Evolutionary conservation across 257 asterid species (phyloP), one percentile per base, ranked within the genome.

Genomic region (Jaltomata sinuosa): DNA sequence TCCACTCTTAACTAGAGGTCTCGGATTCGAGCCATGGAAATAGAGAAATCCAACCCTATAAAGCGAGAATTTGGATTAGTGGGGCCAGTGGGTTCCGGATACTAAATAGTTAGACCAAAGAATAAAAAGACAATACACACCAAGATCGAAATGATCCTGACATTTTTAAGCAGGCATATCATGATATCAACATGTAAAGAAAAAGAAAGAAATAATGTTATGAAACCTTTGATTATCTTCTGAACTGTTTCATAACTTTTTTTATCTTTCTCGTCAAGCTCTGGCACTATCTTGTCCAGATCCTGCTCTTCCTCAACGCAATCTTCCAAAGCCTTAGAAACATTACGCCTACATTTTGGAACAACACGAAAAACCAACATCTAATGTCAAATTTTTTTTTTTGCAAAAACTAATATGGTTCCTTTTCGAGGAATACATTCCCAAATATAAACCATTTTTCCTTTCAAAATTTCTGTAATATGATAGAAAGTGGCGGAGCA

Each of bases 191-290:
- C 55, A 40, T n/a, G 16, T 62, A 57, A 11, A 79, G 18, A 38
- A 16, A 47, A 42, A 32, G 9, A 65, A 64, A 83, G 54, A 54
- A 16, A 69, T 5, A 25, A 53, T 40, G 80, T 7, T 36, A 16
- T 59, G 79, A 16, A 72, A 94, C 98, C 97, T 91, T 89, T 83
- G 15, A 94, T 89, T 49, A 89, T 69, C 78, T 89, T 89, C 80
- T 79, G 89, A 87, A 92, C 45, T 79, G 72, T 83, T 81, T 89
- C 96, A 81, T 89, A 90, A 38, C 90, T 78, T 65, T 88, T 89
- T 74, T 88, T 83, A 19, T 92, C 98, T 85, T 88, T 88, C 82
- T 81, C 93, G 81, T 89, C 87, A 77, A 91, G 90, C 71, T 85
- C 88, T 4, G 89, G 49, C 42, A 55, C 81, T 57, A 49, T 14